Evolutionary conservation across 805 yeast species (phyloP).

Genomic region (Vanderwaltozyma yarrowii): DNA sequence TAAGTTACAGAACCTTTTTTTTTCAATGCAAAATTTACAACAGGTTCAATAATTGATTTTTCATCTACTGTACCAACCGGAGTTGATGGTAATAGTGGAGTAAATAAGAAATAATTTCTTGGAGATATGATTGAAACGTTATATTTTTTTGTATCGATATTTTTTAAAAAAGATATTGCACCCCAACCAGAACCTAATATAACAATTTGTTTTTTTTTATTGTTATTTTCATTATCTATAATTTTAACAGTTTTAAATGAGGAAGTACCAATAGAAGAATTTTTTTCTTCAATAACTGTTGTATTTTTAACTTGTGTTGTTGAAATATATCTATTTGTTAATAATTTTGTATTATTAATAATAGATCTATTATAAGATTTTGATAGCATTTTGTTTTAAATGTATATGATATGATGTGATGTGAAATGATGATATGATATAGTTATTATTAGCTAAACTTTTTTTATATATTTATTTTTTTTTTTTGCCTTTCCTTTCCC

Average conservation of each 20-base stretch:
- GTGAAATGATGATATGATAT: neutral
- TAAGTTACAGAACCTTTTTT: slow-evolving; percentile 69
- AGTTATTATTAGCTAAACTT: too few relatives aligned
- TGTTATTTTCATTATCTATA: slow-evolving; percentile 21
- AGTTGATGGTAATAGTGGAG: slow-evolving; percentile 86
- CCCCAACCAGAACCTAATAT: slow-evolving; percentile 93
- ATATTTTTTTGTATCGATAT: slow-evolving; percentile 77
- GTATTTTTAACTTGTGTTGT: slow-evolving; percentile 1
- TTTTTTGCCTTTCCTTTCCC: too few relatives aligned
- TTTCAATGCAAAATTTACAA: slow-evolving; percentile 74
- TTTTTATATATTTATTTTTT: too few relatives aligned
- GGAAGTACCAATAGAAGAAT: slow-evolving; percentile 25
- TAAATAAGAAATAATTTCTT: slow-evolving; percentile 86
- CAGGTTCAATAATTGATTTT: slow-evolving; percentile 91
- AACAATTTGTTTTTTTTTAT: slow-evolving; percentile 39
- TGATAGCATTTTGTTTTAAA: neutral
- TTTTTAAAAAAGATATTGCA: slow-evolving; percentile 72
- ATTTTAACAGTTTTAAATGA: slow-evolving; percentile 33
- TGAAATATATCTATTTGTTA: neutral
- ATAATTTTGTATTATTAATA: neutral
- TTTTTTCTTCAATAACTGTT: slow-evolving; percentile 6
- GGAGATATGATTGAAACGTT: slow-evolving; percentile 87
- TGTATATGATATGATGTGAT: neutral
- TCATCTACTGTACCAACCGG: slow-evolving; percentile 88
- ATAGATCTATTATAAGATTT: neutral